Evolutionary conservation across 768 basidiomycete species (phyloP).

Genomic region (Obba rivulosa): DNA sequence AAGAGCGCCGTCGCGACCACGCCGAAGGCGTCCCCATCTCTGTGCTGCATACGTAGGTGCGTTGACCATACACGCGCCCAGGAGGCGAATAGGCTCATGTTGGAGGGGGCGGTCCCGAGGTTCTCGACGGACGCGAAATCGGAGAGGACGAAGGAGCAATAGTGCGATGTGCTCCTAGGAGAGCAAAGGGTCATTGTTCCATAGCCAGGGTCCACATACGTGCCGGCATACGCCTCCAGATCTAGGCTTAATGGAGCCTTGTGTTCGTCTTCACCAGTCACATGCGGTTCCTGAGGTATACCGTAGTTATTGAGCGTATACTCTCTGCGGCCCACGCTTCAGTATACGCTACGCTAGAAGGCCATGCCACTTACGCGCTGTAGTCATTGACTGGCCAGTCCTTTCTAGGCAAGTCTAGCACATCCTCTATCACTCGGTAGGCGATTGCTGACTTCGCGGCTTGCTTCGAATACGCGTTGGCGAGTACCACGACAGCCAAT

Average conservation of each 20-base stretch:
- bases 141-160: conserved; percentile 20
- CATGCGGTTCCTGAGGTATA: background rate
- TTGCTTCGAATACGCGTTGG: conserved; percentile 15
- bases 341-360: background rate
- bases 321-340: background rate
- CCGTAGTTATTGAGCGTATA: background rate
- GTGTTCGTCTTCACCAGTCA: background rate
- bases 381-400: no score
- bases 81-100: conserved; percentile 6
- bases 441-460: background rate
- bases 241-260: background rate
- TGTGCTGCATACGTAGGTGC: conserved; percentile 29
- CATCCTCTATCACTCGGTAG: conserved; percentile 6
- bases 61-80: conserved; percentile 24
- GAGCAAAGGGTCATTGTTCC: conserved; percentile 33
- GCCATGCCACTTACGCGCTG: no score
- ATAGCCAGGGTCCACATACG: conserved; percentile 34
- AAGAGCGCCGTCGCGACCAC: conserved; percentile 25
- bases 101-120: background rate
- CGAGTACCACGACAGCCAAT: conserved; percentile 27
- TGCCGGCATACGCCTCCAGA: conserved; percentile 29
- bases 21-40: conserved; percentile 11
- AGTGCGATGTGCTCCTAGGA: conserved; percentile 16
- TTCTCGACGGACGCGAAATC: conserved; percentile 19
- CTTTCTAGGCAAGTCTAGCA: background rate